Conservation (phyloP, 2,329 filamentous ascomycete genomes). For the Myriangium duriaei region DNA sequence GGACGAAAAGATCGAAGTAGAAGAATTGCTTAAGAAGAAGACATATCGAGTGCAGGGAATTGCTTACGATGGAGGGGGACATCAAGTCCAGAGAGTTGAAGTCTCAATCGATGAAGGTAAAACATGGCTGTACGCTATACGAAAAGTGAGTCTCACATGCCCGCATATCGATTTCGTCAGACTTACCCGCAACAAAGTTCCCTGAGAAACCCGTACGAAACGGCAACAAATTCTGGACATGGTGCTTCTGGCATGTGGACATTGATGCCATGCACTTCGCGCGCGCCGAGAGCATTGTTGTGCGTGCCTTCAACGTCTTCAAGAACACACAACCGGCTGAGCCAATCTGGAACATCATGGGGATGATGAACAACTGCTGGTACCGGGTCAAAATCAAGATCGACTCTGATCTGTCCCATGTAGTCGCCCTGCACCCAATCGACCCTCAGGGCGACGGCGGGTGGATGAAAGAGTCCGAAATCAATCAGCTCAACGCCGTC, state of each 20-base stretch:
- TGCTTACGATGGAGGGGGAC: conserved; percentile 39
- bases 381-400: conserved; percentile 33
- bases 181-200: no score
- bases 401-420: conserved; percentile 18
- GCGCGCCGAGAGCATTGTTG: conserved; percentile 30
- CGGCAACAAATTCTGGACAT: conserved; percentile 43
- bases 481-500: conserved; percentile 32
- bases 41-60: conserved; percentile 35
- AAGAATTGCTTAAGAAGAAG: conserved; percentile 24
- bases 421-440: conserved; percentile 36
- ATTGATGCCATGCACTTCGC: conserved; percentile 33
- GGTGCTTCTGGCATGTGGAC: conserved; percentile 42
- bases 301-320: conserved; percentile 38
- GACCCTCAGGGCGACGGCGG: conserved; percentile 35
- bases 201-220: conserved; percentile 38
- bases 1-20: conserved; percentile 31
- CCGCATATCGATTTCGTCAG: no score
- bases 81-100: conserved; percentile 39
- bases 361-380: conserved; percentile 45
- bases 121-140: conserved; percentile 38
- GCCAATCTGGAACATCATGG: conserved; percentile 38
- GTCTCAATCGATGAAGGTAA: conserved; percentile 35
- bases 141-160: no score
- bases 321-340: conserved; percentile 39
- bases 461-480: conserved; percentile 39